Percentiles rank a stretch among this genome's conserved stretches.
Conservation (phyloP, 441 rosid genomes). For the Populus hybrid region DNA sequence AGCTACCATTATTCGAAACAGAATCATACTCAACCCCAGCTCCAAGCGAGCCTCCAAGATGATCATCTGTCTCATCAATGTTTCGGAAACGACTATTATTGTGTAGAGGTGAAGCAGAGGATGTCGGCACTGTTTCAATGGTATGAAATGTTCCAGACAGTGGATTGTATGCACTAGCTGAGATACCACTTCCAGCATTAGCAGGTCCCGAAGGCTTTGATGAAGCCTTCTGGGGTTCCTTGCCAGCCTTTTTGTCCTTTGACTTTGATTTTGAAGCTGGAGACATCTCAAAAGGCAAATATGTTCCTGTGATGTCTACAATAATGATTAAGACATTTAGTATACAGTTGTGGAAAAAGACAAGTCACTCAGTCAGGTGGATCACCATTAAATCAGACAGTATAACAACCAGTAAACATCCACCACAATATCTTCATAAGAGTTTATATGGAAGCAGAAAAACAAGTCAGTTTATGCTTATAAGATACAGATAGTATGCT, state of each 20-base stretch:
- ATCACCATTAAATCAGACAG: background rate
- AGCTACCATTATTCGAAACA: constrained; percentile 57
- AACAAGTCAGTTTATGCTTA: background rate
- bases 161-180: constrained; percentile 57
- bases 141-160: constrained; percentile 47
- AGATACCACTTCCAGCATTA: constrained; percentile 30
- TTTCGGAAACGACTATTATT: constrained; percentile 43
- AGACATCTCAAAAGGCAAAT: constrained; percentile 36
- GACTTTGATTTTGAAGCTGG: constrained; percentile 50
- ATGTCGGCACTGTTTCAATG: constrained; percentile 33
- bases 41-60: constrained; percentile 33
- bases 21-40: constrained; percentile 48
- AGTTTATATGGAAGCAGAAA: background rate
- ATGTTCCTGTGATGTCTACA: constrained; percentile 31
- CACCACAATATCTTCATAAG: background rate
- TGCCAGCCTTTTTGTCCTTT: constrained; percentile 42
- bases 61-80: constrained; percentile 55
- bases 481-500: background rate
- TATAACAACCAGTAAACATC: background rate
- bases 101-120: constrained; percentile 35
- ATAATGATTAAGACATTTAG: background rate
- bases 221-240: constrained; percentile 45
- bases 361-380: background rate
- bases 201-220: constrained; percentile 40
- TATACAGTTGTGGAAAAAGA: background rate